These are phyloP conservation scores for Cryphonectria parasitica DNA, from an alignment of 2,329 filamentous ascomycete genomes.

Conservation along the genomic window DNA sequence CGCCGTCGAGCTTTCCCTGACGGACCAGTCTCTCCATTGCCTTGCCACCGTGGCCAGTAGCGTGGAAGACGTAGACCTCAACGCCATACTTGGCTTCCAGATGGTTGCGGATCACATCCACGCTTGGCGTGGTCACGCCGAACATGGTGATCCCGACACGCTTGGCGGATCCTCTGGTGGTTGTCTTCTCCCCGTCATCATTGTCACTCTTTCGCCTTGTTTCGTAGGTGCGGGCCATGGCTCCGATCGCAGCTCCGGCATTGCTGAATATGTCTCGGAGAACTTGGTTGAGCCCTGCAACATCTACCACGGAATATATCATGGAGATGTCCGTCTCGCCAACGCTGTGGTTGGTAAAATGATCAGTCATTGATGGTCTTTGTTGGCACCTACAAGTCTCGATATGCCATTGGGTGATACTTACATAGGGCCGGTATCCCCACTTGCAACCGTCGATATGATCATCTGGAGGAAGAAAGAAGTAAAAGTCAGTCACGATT, in stretches of 20 bases:
- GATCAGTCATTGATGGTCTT: neutral
- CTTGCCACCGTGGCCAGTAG: constrained; percentile 68
- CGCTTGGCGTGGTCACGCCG: constrained; percentile 71
- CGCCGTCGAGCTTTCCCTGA: constrained; percentile 63
- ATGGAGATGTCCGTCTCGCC: constrained; percentile 71
- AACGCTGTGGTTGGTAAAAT: constrained; percentile 38
- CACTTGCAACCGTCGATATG: constrained; percentile 70
- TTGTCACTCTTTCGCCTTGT: constrained; percentile 15
- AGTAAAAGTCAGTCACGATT: neutral
- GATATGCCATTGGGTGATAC: neutral
- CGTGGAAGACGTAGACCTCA: constrained; percentile 66
- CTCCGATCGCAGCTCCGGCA: constrained; percentile 63
- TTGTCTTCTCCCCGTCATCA: neutral
- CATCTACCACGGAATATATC: constrained; percentile 73
- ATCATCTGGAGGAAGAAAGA: constrained; percentile 56
- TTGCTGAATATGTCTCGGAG: constrained; percentile 63
- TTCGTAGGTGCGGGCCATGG: constrained; percentile 56
- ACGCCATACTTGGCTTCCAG: constrained; percentile 51
- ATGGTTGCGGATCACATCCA: constrained; percentile 55
- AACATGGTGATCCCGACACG: constrained; percentile 73
- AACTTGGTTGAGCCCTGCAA: constrained; percentile 67
- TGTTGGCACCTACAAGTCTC: neutral
- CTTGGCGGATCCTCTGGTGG: constrained; percentile 35
- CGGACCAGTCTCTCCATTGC: constrained; percentile 69
- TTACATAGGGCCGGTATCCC: constrained; percentile 62